Conservation (phyloP, 2,329 filamentous ascomycete genomes). For the Trichoderma citrinoviride region DNA sequence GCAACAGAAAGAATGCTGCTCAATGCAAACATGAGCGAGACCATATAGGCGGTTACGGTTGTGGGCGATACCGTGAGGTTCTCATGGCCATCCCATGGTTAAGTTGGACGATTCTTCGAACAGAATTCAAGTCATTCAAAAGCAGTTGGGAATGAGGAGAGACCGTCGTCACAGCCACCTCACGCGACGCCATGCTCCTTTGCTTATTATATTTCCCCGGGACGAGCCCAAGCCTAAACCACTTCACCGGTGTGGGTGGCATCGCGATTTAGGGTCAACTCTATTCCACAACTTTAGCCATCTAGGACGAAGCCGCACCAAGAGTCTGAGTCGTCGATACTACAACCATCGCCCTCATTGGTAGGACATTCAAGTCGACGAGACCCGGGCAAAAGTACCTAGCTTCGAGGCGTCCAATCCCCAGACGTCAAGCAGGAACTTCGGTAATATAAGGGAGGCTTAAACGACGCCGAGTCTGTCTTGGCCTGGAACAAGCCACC, state of each 20-base stretch:
- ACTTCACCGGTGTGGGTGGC: neutral
- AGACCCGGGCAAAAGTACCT: neutral
- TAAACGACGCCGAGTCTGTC: neutral
- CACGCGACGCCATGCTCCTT: neutral
- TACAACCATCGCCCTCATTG: too few relatives aligned
- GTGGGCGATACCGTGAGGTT: neutral
- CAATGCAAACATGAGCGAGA: neutral
- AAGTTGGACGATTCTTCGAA: neutral
- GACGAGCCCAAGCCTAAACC: neutral
- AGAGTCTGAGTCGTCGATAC: neutral
- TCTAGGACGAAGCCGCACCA: neutral
- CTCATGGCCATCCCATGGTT: neutral
- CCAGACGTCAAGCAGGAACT: neutral
- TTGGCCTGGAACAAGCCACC: constrained; percentile 12
- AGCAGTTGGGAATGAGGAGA: neutral
- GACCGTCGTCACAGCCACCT: neutral
- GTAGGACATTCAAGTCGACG: neutral
- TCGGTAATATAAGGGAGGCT: neutral
- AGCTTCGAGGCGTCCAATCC: neutral
- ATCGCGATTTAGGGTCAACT: neutral
- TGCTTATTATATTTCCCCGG: constrained; percentile 1
- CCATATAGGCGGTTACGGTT: neutral
- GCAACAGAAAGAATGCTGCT: neutral
- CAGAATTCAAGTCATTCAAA: too few relatives aligned
- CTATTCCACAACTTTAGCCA: neutral